Evolutionary conservation across 257 asterid genomes (phyloP).

Genomic region (Solanum megistacrolobum): DNA sequence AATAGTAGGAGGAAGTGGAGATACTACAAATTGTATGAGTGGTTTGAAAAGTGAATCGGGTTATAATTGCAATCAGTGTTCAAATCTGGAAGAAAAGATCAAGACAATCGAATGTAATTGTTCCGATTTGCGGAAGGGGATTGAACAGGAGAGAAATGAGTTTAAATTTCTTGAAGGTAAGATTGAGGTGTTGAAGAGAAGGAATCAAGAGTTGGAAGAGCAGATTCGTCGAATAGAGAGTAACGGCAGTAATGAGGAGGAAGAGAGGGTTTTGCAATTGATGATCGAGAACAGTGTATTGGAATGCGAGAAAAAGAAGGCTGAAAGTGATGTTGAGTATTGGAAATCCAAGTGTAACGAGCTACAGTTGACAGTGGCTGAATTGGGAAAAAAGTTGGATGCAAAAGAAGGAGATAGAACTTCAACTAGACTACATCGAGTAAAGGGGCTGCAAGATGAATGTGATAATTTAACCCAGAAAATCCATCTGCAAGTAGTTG

Average conservation of each 20-base stretch:
- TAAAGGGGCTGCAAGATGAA: background rate
- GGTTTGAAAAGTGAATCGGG: conserved; percentile 1
- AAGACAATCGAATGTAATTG: conserved; percentile 11
- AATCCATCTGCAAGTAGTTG: background rate
- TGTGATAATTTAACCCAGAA: background rate
- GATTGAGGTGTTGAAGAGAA: conserved; percentile 21
- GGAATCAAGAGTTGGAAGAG: conserved; percentile 27
- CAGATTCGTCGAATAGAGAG: background rate
- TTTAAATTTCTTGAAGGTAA: conserved; percentile 15
- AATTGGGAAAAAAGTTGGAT: conserved; percentile 17
- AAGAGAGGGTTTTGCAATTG: conserved; percentile 19
- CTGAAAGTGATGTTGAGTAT: conserved; percentile 26
- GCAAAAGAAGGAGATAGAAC: background rate
- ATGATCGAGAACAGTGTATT: conserved; percentile 42
- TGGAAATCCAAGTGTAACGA: conserved; percentile 42
- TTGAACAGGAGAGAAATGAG: conserved; percentile 9
- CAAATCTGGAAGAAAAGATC: conserved; percentile 17
- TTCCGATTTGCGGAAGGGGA: conserved; percentile 11
- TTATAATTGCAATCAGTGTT: conserved; percentile 15
- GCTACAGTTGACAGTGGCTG: conserved; percentile 28
- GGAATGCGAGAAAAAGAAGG: conserved; percentile 41
- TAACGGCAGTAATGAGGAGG: conserved; percentile 8
- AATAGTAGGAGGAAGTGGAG: background rate
- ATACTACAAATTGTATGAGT: background rate
- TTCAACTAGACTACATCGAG: background rate